Evolutionary conservation across 129 eudicot species (phyloP).

Genomic region (Glebionis coronaria): DNA sequence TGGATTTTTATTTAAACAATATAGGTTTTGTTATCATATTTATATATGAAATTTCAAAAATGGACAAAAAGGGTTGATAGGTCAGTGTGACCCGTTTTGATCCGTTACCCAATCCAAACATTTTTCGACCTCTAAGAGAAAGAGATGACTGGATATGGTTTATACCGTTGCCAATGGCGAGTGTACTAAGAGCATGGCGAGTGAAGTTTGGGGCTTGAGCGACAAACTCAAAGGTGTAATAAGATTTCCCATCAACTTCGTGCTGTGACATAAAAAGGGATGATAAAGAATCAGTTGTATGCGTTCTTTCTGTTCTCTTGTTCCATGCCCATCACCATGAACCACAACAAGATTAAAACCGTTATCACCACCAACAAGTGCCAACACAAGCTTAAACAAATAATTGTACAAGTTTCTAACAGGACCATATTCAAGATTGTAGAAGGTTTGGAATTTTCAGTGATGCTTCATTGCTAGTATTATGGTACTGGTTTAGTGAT

Average conservation of each 20-base stretch:
- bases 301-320: too few species aligned
- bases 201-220: slow-evolving; percentile 96
- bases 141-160: neutral
- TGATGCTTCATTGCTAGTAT: too few species aligned
- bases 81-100: too few species aligned
- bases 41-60: too few species aligned
- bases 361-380: neutral
- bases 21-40: too few species aligned
- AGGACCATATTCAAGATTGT: neutral
- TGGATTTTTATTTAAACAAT: too few species aligned
- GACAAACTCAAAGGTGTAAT: slow-evolving; percentile 86
- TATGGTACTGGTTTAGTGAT: slow-evolving; percentile 2
- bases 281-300: slow-evolving; percentile 12
- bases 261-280: slow-evolving; percentile 42
- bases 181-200: slow-evolving; percentile 85
- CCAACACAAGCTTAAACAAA: slow-evolving; percentile 4
- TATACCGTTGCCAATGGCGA: slow-evolving; percentile 93
- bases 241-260: slow-evolving; percentile 76
- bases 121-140: neutral
- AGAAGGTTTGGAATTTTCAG: neutral
- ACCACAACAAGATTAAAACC: neutral
- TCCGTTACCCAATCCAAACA: neutral
- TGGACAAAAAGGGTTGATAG: too few species aligned
- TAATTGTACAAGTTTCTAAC: too few species aligned
- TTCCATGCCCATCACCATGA: neutral